phyloP scores from a whole-genome alignment of 768 basidiomycete genomes.

The Paxillus involutus region DNA sequence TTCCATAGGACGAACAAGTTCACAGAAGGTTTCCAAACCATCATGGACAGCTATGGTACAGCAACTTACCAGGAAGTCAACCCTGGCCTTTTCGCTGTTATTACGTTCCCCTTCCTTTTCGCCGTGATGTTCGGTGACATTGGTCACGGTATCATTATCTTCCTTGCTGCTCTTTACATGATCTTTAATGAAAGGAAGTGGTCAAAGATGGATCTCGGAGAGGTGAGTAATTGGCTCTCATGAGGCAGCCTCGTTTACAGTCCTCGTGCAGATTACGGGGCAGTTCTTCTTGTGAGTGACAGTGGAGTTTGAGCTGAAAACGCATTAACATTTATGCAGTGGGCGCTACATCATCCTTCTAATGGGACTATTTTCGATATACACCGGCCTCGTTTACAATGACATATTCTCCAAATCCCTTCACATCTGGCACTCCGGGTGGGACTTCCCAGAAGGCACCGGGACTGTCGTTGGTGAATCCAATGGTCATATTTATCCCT shows the following conservation, averaged over 20 bases:
- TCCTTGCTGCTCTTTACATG: conserved; percentile 77
- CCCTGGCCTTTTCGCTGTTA: conserved; percentile 87
- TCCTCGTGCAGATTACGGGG: conserved; percentile 60
- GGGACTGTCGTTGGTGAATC: conserved; percentile 49
- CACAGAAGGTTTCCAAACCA: conserved; percentile 94
- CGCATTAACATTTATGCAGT: conserved; percentile 42
- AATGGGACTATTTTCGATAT: conserved; percentile 97
- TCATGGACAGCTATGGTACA: conserved; percentile 97
- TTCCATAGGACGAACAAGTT: conserved; percentile 95
- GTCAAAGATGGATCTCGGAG: conserved; percentile 70
- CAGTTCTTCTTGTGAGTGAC: conserved; percentile 88
- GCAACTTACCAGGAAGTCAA: conserved; percentile 96
- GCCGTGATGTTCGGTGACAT: conserved; percentile 99
- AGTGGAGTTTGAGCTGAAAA: conserved; percentile 1
- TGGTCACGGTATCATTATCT: conserved; percentile 88
- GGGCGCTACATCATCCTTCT: conserved; percentile 98
- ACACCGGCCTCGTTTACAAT: conserved; percentile 98
- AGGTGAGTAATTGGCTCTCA: conserved; percentile 43
- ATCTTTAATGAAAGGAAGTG: conserved; percentile 83
- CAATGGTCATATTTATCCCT: conserved; percentile 79
- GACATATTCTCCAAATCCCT: conserved; percentile 96
- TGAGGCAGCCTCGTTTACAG: conserved; percentile 9
- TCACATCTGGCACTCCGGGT: conserved; percentile 85
- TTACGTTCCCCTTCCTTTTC: conserved; percentile 97
- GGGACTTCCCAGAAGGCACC: conserved; percentile 62